Conservation (phyloP, 2,329 filamentous ascomycete species). For the Amauroascus niger region DNA sequence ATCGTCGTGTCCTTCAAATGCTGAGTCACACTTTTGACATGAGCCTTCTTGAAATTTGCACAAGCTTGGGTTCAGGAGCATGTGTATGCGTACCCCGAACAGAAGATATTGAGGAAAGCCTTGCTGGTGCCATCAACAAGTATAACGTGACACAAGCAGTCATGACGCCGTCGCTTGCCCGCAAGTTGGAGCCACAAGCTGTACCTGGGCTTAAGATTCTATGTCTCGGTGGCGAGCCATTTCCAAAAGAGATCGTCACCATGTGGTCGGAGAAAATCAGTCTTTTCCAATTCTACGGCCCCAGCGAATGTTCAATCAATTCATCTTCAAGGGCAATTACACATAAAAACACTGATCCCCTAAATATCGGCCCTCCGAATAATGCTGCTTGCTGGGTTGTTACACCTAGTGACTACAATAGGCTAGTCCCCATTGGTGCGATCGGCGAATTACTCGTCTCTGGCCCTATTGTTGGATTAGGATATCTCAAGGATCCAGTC, state of each 20-base stretch:
- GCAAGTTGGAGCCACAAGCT: conserved; percentile 23
- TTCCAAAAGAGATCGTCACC: conserved; percentile 26
- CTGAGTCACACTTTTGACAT: conserved; percentile 39
- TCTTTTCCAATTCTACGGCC: conserved; percentile 18
- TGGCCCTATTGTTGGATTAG: conserved; percentile 28
- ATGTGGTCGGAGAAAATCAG: conserved; percentile 22
- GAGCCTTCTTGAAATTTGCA: conserved; percentile 31
- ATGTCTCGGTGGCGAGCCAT: conserved; percentile 33
- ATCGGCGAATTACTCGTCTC: conserved; percentile 27
- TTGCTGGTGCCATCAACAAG: conserved; percentile 23
- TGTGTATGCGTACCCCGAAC: conserved; percentile 39
- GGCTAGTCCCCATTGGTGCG: conserved; percentile 19
- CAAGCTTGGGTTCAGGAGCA: conserved; percentile 32
- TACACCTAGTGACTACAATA: conserved; percentile 16
- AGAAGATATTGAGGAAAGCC: conserved; percentile 36
- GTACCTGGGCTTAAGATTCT: conserved; percentile 26
- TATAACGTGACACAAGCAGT: conserved; percentile 43
- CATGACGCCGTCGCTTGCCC: conserved; percentile 38
- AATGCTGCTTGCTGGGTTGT: conserved; percentile 19
- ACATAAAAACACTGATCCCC: not conserved
- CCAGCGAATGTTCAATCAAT: conserved; percentile 19
- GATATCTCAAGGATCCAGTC: conserved; percentile 29
- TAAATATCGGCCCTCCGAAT: conserved; percentile 10
- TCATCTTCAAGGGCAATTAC: conserved; percentile 6
- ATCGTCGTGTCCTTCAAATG: conserved; percentile 33